Conservation (phyloP, 352 stramenopile genomes). For the Blastocystis sp. region DNA sequence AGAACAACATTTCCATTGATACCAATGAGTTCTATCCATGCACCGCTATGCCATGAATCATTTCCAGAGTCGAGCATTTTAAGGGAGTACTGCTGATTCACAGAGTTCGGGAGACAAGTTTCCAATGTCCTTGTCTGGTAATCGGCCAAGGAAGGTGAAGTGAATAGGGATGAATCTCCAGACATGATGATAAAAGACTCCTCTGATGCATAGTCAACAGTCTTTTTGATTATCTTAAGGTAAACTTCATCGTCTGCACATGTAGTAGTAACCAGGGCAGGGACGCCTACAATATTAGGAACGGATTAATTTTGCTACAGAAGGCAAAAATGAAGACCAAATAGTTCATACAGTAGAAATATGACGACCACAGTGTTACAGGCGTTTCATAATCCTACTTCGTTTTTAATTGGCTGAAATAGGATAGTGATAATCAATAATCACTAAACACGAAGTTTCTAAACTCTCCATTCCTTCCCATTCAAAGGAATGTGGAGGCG, state of each 20-base stretch:
- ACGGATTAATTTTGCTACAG: too few species aligned
- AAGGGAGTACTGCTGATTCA: conserved; percentile 1
- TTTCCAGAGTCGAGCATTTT: neutral
- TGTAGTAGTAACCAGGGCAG: neutral
- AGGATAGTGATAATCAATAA: too few species aligned
- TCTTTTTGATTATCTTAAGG: neutral
- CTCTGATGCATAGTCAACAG: neutral
- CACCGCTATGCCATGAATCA: neutral
- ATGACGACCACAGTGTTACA: too few species aligned
- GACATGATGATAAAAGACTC: neutral
- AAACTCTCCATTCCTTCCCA: too few species aligned
- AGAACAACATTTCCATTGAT: conserved; percentile 48
- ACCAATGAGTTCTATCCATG: neutral
- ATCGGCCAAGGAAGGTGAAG: neutral
- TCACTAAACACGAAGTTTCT: too few species aligned
- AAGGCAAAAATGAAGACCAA: too few species aligned
- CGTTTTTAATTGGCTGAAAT: too few species aligned
- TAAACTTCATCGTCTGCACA: neutral
- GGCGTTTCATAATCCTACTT: too few species aligned
- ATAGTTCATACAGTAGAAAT: too few species aligned
- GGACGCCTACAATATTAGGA: too few species aligned
- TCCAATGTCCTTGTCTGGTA: neutral
- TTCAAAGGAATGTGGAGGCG: too few species aligned
- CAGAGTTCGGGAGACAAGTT: neutral
- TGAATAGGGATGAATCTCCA: neutral